phyloP scores from a whole-genome alignment of 208 protist species.

The Tritrichomonas foetus region DNA sequence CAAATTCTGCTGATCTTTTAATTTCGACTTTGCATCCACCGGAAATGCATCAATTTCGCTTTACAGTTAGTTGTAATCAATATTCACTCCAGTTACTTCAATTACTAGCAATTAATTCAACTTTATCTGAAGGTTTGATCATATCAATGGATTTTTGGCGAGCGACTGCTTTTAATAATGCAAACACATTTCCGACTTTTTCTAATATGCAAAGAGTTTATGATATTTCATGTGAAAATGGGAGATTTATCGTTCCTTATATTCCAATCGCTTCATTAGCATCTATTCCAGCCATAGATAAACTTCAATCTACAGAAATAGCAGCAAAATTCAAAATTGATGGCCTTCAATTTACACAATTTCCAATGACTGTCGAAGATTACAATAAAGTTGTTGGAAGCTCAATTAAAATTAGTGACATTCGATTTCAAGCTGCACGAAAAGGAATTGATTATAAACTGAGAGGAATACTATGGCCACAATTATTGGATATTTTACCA shows the following conservation, averaged over 20 bases:
- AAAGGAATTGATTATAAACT: background rate
- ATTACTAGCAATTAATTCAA: background rate
- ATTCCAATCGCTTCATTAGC: background rate
- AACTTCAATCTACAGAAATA: background rate
- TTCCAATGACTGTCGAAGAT: background rate
- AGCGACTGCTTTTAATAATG: background rate
- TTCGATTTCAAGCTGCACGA: background rate
- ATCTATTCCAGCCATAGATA: background rate
- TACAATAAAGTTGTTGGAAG: background rate
- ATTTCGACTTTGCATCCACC: background rate
- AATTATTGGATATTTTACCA: background rate
- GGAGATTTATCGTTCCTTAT: constrained; percentile 14
- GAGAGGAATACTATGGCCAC: background rate
- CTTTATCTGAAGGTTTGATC: background rate
- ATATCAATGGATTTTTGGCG: background rate
- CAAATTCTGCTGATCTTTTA: background rate
- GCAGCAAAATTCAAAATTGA: background rate
- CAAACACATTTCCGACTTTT: background rate
- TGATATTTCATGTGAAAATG: background rate
- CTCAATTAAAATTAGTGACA: background rate
- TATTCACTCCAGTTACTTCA: background rate
- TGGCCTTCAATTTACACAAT: background rate
- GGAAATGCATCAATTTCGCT: constrained; percentile 20
- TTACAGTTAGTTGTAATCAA: background rate
- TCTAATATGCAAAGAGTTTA: background rate